Conservation (phyloP, 345 rosid species). For the Combretum micranthum region DNA sequence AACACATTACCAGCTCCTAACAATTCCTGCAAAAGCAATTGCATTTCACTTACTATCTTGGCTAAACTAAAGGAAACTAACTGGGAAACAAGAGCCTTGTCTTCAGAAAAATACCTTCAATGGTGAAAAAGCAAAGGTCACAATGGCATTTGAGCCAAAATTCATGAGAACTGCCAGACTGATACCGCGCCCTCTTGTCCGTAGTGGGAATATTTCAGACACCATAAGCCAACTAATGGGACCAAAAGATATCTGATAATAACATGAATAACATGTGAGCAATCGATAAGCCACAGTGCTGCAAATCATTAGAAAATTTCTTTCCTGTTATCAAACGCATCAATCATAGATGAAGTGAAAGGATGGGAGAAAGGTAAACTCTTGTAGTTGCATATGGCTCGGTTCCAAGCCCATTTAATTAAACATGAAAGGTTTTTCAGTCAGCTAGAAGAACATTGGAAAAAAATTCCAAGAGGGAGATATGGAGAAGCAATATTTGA, state of each 20-base stretch:
- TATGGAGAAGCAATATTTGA: too few relatives aligned
- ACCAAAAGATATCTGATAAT: constrained; percentile 77
- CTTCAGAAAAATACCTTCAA: constrained; percentile 46
- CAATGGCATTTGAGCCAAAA: constrained; percentile 93
- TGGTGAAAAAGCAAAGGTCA: constrained; percentile 93
- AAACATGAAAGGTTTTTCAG: too few relatives aligned
- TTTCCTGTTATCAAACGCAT: too few relatives aligned
- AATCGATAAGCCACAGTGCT: neutral
- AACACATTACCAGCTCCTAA: constrained; percentile 86
- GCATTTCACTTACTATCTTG: neutral
- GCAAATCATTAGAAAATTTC: neutral
- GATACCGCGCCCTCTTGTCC: constrained; percentile 85
- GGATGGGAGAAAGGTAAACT: too few relatives aligned
- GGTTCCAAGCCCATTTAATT: too few relatives aligned
- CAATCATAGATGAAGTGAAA: too few relatives aligned
- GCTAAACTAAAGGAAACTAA: too few relatives aligned
- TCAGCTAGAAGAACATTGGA: too few relatives aligned
- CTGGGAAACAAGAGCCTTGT: neutral
- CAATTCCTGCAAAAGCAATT: constrained; percentile 51
- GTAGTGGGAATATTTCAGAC: constrained; percentile 87
- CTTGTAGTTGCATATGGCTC: too few relatives aligned
- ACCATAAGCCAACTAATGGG: constrained; percentile 99
- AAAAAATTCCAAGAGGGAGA: too few relatives aligned
- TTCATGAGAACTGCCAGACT: constrained; percentile 89
- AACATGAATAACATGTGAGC: constrained; percentile 5